Conservation (phyloP, 345 rosid species). For the Hibiscus trionum region DNA sequence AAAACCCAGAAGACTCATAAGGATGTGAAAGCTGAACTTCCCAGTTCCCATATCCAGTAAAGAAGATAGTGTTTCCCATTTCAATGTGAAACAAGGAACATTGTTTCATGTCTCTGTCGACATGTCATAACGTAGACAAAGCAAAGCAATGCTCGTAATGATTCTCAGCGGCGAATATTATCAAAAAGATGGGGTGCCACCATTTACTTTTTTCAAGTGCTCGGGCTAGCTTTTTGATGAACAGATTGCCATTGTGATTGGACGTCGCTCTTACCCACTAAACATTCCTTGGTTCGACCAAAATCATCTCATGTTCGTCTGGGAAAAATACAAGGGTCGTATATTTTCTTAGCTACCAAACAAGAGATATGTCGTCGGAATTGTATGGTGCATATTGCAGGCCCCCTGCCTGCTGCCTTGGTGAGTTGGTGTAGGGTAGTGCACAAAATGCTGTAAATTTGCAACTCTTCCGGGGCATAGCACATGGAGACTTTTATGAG, state of each 20-base stretch:
- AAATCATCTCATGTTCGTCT: not conserved
- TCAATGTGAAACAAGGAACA: constrained; percentile 18
- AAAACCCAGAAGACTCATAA: not conserved
- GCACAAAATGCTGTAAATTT: not conserved
- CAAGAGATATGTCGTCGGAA: not conserved
- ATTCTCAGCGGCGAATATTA: constrained; percentile 16
- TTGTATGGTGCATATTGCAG: not conserved
- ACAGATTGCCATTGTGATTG: constrained; percentile 9
- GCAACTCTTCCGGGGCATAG: not conserved
- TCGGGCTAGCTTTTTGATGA: not conserved
- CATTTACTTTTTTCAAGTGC: not conserved
- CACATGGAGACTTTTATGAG: not conserved
- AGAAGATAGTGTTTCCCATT: constrained; percentile 11
- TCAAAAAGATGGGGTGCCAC: constrained; percentile 5
- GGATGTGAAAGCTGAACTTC: not conserved
- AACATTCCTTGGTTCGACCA: not conserved
- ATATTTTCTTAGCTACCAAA: constrained; percentile 2
- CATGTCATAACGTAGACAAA: not conserved
- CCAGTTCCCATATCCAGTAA: constrained; percentile 13
- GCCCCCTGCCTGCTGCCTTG: not conserved
- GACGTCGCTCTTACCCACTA: constrained; percentile 9
- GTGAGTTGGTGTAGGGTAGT: not conserved
- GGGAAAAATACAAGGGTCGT: not conserved
- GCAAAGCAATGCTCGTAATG: constrained; percentile 23
- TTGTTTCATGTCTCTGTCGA: constrained; percentile 20